Evolutionary conservation across 495 filamentous ascomycete species (phyloP).

Genomic region (Xylaria cubensis): DNA sequence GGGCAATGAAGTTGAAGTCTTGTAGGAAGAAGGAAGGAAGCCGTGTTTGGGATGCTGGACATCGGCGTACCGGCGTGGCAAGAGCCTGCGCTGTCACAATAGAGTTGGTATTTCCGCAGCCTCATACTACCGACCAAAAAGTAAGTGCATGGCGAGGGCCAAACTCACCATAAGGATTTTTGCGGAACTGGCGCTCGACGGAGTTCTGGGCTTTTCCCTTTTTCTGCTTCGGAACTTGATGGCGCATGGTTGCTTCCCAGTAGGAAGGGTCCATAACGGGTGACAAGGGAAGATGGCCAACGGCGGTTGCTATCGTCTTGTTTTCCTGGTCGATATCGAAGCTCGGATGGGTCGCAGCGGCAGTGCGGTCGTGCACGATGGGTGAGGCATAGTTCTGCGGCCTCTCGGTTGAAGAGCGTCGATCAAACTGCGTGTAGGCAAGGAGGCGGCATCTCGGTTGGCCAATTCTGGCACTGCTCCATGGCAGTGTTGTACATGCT

Average conservation of each 20-base stretch:
- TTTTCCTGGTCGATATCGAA: conserved; percentile 40
- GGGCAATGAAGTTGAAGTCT: conserved; percentile 62
- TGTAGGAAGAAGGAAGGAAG: conserved; percentile 71
- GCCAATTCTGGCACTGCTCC: conserved; percentile 31
- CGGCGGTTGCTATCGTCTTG: conserved; percentile 47
- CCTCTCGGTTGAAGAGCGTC: conserved; percentile 14
- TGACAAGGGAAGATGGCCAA: conserved; percentile 54
- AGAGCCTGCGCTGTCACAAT: conserved; percentile 61
- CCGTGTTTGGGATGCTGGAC: conserved; percentile 58
- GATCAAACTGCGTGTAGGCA: background rate
- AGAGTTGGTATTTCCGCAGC: conserved; percentile 29
- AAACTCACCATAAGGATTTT: conserved; percentile 66
- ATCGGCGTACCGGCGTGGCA: conserved; percentile 68
- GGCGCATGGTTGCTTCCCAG: conserved; percentile 43
- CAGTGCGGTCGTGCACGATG: conserved; percentile 11
- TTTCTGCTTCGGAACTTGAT: conserved; percentile 43
- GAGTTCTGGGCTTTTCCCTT: conserved; percentile 42
- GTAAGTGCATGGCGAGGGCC: conserved; percentile 29
- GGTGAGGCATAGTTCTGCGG: conserved; percentile 25
- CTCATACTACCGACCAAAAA: background rate
- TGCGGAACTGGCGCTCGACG: conserved; percentile 57
- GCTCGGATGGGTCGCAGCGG: background rate
- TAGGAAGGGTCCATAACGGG: conserved; percentile 59
- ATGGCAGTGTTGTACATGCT: conserved; percentile 37
- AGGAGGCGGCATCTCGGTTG: conserved; percentile 8